Evolutionary conservation across 495 filamentous ascomycete genomes (phyloP), one percentile per base, ranked within the genome.

Genomic region (Aspergillus carlsbadensis): DNA sequence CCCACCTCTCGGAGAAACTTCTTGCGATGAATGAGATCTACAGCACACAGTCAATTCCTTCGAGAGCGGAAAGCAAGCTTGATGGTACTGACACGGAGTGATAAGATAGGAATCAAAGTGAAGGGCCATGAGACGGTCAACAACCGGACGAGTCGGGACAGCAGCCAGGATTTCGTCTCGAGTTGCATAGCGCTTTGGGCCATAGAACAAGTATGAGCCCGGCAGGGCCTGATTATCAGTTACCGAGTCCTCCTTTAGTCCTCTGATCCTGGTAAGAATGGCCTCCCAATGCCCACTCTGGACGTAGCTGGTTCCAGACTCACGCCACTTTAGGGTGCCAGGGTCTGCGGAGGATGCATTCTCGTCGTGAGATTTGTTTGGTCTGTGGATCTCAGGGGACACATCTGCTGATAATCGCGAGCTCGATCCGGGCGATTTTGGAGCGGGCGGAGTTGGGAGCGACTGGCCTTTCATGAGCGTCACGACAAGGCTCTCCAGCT

Each of bases 1-100:
- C 24, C 6, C 24, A 45, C 43, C 43, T 45, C 43, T 24, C 43
- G 20, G 43, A 45, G 43, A 14, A 45, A 45, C n/a, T 45, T 24
- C 6, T 31, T 45, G 43, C 43, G 1, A 45, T 45, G 43, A 29
- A 45, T 24, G 24, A 45, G 39, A 42, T 42, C 39, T 42, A 42
- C 39, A 39, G 5, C 39, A 42, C 39, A 15, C 15, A 42, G 13
- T 42, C 15, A 42, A 20, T 42, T 8, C 39, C 39, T 42, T 3
- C 18, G 39, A 42, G 39, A 42, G 15, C 39, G 39, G 43, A 29
- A 45, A 26, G 43, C 24, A 13, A 11, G 20, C 43, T 45, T 45
- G 43, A 8, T 7, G 6, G 10, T 29, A 45, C 43, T 29, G 24
- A 45, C 43, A 24, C 24, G 43, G 43, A 45, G 43, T 45, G 24